Evolutionary conservation across 1,284 basidiomycete genomes (phyloP).

Genomic region (Malassezia restricta): DNA sequence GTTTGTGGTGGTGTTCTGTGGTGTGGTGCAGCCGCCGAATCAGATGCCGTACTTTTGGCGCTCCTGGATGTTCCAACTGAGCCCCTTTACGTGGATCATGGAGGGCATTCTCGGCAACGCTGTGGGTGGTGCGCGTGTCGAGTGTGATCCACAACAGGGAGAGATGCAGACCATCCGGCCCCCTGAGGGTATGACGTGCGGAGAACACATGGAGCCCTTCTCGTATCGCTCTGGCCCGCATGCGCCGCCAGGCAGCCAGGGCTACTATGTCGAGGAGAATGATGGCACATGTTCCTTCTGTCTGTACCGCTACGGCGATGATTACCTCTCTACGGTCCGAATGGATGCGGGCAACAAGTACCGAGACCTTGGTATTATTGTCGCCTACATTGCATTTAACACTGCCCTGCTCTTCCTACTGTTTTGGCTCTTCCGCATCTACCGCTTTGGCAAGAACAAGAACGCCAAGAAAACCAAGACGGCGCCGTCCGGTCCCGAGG

Average conservation of each 20-base stretch:
- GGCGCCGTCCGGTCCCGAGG: not conserved
- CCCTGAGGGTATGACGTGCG: constrained; percentile 22
- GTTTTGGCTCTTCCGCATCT: constrained; percentile 34
- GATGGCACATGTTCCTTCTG: constrained; percentile 49
- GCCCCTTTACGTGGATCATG: constrained; percentile 36
- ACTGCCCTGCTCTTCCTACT: constrained; percentile 23
- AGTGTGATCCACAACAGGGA: constrained; percentile 14
- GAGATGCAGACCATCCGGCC: constrained; percentile 27
- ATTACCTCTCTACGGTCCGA: constrained; percentile 44
- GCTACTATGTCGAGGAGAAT: constrained; percentile 21
- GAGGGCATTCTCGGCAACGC: constrained; percentile 30
- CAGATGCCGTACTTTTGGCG: constrained; percentile 29
- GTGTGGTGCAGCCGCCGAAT: constrained; percentile 35
- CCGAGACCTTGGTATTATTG: constrained; percentile 50
- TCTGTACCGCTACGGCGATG: constrained; percentile 53
- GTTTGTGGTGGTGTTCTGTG: constrained; percentile 46
- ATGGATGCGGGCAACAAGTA: constrained; percentile 19
- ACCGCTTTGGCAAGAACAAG: constrained; percentile 15
- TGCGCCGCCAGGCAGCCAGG: constrained; percentile 10
- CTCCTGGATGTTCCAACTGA: constrained; percentile 25
- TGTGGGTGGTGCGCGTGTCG: constrained; percentile 29
- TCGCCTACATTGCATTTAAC: constrained; percentile 58
- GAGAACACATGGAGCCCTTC: constrained; percentile 23
- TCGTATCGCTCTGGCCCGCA: not conserved
- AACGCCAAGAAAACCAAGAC: constrained; percentile 9